phyloP scores from a whole-genome alignment of 1,139 yeast species.

The Pichia sp. region DNA sequence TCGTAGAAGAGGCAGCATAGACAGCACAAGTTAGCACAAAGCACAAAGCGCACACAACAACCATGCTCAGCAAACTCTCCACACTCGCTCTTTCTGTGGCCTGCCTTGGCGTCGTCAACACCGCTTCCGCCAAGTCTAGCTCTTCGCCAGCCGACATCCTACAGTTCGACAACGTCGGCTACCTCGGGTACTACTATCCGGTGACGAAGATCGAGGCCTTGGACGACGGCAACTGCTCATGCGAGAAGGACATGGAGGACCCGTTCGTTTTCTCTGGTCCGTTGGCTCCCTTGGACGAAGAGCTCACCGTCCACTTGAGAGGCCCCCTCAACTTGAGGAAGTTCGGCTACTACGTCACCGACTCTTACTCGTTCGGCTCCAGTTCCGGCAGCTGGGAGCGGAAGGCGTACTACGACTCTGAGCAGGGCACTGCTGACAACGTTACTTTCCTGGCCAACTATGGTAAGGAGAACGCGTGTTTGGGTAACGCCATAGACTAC shows the following conservation, averaged over 20 bases:
- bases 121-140: conserved; percentile 7
- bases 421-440: conserved; percentile 42
- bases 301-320: conserved; percentile 74
- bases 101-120: not conserved
- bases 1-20: not conserved
- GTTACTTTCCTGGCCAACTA: conserved; percentile 60
- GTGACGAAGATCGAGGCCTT: conserved; percentile 42
- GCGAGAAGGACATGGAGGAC: conserved; percentile 41
- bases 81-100: not conserved
- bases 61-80: not conserved
- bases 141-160: conserved; percentile 37
- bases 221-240: conserved; percentile 52
- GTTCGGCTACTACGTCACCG: conserved; percentile 57
- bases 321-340: conserved; percentile 64
- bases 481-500: conserved; percentile 61
- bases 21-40: not conserved
- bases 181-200: conserved; percentile 56
- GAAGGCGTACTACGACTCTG: conserved; percentile 42
- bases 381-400: conserved; percentile 42
- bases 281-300: conserved; percentile 65
- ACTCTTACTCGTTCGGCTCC: conserved; percentile 32
- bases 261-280: conserved; percentile 50
- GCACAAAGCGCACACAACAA: not conserved
- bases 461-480: conserved; percentile 50
- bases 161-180: conserved; percentile 60